Conservation (phyloP, 2,329 filamentous ascomycete genomes). For the Ceratocystis cacaofunesta region DNA sequence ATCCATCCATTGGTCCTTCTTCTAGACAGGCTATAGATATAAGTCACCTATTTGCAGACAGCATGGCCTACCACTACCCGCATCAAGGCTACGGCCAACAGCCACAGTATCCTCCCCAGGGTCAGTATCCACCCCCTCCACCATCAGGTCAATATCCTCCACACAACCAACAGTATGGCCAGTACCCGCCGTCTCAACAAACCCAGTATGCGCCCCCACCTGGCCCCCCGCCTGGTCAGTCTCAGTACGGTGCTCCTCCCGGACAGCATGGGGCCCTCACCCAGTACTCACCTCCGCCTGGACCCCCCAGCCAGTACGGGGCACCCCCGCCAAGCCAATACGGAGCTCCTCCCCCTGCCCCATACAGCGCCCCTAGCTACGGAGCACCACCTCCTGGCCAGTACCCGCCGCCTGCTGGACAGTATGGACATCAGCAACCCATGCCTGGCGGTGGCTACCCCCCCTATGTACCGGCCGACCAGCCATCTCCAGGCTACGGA, state of each 20-base stretch:
- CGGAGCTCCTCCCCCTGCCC: conserved; percentile 14
- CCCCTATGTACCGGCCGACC: conserved; percentile 28
- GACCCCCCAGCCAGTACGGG: conserved; percentile 18
- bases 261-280: conserved; percentile 2
- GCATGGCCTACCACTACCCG: conserved; percentile 15
- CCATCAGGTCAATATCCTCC: conserved; percentile 21
- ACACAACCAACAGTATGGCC: conserved; percentile 26
- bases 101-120: conserved; percentile 22
- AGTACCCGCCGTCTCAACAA: conserved; percentile 22
- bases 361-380: conserved; percentile 24
- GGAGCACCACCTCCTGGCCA: conserved; percentile 23
- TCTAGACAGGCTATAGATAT: not conserved
- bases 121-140: conserved; percentile 25
- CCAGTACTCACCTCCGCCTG: conserved; percentile 9
- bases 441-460: not conserved
- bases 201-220: conserved; percentile 17
- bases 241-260: conserved; percentile 10
- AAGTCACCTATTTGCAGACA: not conserved
- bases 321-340: conserved; percentile 16
- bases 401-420: conserved; percentile 23
- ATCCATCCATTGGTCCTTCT: too few species aligned
- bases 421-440: conserved; percentile 23
- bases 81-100: conserved; percentile 22
- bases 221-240: conserved; percentile 16
- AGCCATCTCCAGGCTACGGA: conserved; percentile 57